Percentiles rank a stretch among this genome's conserved stretches.
Evolutionary conservation across 2,329 filamentous ascomycete species (phyloP).

Genomic region (Aspergillus persii): DNA sequence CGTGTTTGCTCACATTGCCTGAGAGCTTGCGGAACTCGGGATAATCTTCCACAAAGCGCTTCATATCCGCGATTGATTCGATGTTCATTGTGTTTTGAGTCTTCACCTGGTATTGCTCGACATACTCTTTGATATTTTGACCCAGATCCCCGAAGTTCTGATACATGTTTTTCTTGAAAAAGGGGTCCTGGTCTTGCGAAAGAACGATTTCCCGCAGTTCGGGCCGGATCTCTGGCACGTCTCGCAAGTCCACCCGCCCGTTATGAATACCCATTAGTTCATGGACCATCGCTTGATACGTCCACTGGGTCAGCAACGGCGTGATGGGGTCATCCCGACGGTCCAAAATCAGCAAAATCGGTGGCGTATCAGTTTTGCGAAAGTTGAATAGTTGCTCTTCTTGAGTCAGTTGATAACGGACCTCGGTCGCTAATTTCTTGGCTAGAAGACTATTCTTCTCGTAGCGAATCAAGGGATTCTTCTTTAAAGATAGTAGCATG

Average conservation of each 20-base stretch:
- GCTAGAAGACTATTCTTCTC: slow-evolving; percentile 85
- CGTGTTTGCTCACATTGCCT: slow-evolving; percentile 97
- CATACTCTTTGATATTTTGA: slow-evolving; percentile 97
- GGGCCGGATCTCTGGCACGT: slow-evolving; percentile 77
- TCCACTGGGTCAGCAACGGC: slow-evolving; percentile 94
- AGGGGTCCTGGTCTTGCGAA: slow-evolving; percentile 94
- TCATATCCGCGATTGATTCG: slow-evolving; percentile 98
- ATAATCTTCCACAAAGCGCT: slow-evolving; percentile 98
- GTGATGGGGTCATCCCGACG: slow-evolving; percentile 93
- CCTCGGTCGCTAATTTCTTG: slow-evolving; percentile 89
- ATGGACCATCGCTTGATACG: slow-evolving; percentile 99
- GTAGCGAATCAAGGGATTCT: slow-evolving; percentile 92
- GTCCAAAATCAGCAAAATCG: slow-evolving; percentile 86
- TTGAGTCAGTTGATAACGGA: slow-evolving; percentile 89
- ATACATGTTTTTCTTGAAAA: slow-evolving; percentile 99
- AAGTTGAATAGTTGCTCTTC: slow-evolving; percentile 98
- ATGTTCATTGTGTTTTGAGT: slow-evolving; percentile 96
- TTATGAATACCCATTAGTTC: slow-evolving; percentile 92
- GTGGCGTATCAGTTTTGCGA: slow-evolving; percentile 87
- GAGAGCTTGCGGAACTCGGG: slow-evolving; percentile 96
- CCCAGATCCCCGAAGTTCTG: slow-evolving; percentile 95
- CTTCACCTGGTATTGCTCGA: slow-evolving; percentile 95
- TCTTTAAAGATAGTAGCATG: slow-evolving; percentile 83
- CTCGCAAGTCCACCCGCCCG: slow-evolving; percentile 84
- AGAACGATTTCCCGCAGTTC: slow-evolving; percentile 93